These are phyloP conservation scores for Aspergillus sp. DNA, from an alignment of 2,329 filamentous ascomycete species.

Conservation along the genomic window DNA sequence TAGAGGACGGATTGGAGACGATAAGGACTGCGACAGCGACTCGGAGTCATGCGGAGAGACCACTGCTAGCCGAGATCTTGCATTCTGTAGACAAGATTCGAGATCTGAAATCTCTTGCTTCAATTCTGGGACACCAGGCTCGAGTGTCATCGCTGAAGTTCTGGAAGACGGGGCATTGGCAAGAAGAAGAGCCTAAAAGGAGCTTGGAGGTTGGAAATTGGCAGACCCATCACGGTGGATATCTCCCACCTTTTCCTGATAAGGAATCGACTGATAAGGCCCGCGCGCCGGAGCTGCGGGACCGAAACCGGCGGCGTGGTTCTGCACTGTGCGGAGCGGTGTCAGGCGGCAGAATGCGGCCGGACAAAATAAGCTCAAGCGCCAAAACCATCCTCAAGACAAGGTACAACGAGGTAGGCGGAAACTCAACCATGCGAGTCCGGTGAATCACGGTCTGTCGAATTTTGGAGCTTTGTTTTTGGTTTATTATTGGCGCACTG, in stretches of 20 bases:
- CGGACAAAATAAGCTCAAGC: background rate
- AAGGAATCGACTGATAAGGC: background rate
- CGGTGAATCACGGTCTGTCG: slow-evolving; percentile 1
- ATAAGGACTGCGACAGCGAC: background rate
- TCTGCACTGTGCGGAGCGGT: background rate
- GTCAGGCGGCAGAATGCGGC: slow-evolving; percentile 1
- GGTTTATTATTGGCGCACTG: background rate
- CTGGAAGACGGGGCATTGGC: slow-evolving; percentile 1
- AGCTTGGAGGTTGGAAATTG: background rate
- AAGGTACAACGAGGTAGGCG: background rate
- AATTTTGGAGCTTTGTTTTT: background rate
- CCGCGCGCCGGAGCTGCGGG: background rate
- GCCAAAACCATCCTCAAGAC: background rate
- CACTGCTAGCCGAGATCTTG: slow-evolving; percentile 42
- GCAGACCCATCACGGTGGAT: too few species aligned
- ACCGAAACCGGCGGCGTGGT: background rate
- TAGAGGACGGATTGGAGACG: background rate
- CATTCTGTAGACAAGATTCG: slow-evolving; percentile 48
- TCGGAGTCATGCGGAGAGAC: slow-evolving; percentile 3
- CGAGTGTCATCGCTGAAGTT: slow-evolving; percentile 22
- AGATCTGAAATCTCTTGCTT: slow-evolving; percentile 47
- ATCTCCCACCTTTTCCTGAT: background rate
- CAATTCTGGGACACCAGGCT: slow-evolving; percentile 22
- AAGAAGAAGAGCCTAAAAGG: background rate
- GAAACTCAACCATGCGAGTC: slow-evolving; percentile 19